These are phyloP conservation scores for Senna siamea DNA, from an alignment of 306 rosid species.

Conservation along the genomic window DNA sequence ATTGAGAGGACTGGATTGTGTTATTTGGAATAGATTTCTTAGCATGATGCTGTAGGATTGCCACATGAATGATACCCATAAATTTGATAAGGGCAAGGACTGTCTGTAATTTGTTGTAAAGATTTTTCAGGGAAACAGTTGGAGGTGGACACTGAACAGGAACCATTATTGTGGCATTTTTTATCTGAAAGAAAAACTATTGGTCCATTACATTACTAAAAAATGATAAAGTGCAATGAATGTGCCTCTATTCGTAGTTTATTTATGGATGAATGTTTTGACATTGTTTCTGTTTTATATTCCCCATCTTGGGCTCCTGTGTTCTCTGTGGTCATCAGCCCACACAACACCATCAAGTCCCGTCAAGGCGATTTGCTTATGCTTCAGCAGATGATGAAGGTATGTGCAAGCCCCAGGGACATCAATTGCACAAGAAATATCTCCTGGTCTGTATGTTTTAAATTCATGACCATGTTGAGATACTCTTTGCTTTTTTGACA, in stretches of 20 bases:
- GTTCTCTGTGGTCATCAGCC: conserved; percentile 64
- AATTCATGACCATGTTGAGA: conserved; percentile 24
- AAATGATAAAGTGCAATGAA: conserved; percentile 11
- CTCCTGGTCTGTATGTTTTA: neutral
- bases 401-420: conserved; percentile 33
- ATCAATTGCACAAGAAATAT: conserved; percentile 2
- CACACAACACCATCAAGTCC: conserved; percentile 87
- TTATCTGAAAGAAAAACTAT: conserved; percentile 1
- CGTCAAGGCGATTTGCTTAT: conserved; percentile 85
- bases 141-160: conserved; percentile 1
- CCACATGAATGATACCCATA: no score
- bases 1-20: no score
- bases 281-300: conserved; percentile 24
- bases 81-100: neutral
- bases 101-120: conserved; percentile 1
- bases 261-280: conserved; percentile 7
- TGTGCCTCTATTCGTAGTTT: neutral
- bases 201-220: conserved; percentile 1
- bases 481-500: conserved; percentile 32
- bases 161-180: conserved; percentile 11
- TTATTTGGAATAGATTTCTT: no score
- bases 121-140: neutral
- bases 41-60: no score
- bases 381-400: conserved; percentile 83
- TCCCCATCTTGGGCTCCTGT: conserved; percentile 34